Evolutionary conservation across 2,329 filamentous ascomycete species (phyloP).

Genomic region (Capronia americana): DNA sequence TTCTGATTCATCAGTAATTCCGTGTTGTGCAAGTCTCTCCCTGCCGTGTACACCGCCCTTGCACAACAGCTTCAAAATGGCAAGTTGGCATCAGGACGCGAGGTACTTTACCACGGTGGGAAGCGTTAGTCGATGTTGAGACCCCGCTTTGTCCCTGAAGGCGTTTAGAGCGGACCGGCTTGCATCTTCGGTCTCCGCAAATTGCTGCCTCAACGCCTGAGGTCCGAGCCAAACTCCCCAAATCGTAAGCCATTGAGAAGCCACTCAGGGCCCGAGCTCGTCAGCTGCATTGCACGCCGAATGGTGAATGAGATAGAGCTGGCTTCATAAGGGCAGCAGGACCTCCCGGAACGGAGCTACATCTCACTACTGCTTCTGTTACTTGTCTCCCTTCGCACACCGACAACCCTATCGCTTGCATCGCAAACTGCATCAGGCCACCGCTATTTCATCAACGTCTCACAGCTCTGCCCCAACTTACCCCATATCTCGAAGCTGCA

Average conservation of each 20-base stretch:
- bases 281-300: slow-evolving; percentile 17
- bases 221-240: not conserved
- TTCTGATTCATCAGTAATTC: not conserved
- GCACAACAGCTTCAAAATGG: not conserved
- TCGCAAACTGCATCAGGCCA: not conserved
- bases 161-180: slow-evolving; percentile 1
- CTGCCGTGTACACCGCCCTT: slow-evolving; percentile 13
- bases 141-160: slow-evolving; percentile 9
- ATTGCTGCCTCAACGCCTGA: slow-evolving; percentile 17
- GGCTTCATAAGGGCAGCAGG: slow-evolving; percentile 17
- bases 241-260: slow-evolving; percentile 16
- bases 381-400: slow-evolving; percentile 8
- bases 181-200: slow-evolving; percentile 20
- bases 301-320: slow-evolving; percentile 22
- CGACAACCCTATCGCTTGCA: slow-evolving; percentile 8
- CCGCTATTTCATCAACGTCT: slow-evolving; percentile 21
- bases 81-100: not conserved
- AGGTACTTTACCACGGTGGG: slow-evolving; percentile 18
- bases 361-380: slow-evolving; percentile 2
- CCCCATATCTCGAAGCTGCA: slow-evolving; percentile 2
- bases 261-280: slow-evolving; percentile 9
- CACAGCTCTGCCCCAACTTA: slow-evolving; percentile 5
- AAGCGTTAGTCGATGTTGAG: slow-evolving; percentile 18
- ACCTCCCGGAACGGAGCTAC: slow-evolving; percentile 1
- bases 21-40: not conserved